Evolutionary conservation across 2,329 filamentous ascomycete species (phyloP).

Genomic region (Neonectria punicea): DNA sequence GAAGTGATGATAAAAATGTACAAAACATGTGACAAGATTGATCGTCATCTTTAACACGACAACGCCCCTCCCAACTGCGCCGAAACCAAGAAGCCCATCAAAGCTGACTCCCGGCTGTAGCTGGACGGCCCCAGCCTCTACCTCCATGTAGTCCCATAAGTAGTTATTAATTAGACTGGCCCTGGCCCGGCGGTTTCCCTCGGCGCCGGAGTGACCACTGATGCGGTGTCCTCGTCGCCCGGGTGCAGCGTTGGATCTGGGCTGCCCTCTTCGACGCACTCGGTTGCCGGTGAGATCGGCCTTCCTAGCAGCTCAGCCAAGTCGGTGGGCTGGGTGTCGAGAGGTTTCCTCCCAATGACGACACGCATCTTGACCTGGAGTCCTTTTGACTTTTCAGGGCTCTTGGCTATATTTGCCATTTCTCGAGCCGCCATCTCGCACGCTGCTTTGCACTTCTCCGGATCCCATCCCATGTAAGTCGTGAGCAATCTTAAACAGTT

Average conservation of each 20-base stretch:
- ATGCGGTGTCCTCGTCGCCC: slow-evolving; percentile 28
- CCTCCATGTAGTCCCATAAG: neutral
- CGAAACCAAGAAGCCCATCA: slow-evolving; percentile 24
- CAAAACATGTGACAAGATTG: slow-evolving; percentile 28
- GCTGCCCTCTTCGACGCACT: slow-evolving; percentile 34
- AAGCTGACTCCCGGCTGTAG: slow-evolving; percentile 22
- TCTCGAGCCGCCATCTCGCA: slow-evolving; percentile 61
- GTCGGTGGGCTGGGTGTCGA: slow-evolving; percentile 39
- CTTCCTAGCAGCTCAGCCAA: slow-evolving; percentile 30
- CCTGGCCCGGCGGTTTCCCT: slow-evolving; percentile 14
- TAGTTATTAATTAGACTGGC: slow-evolving; percentile 16
- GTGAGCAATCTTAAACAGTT: slow-evolving; percentile 62
- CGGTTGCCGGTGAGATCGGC: slow-evolving; percentile 32
- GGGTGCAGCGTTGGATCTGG: slow-evolving; percentile 40
- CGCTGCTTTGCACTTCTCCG: slow-evolving; percentile 57
- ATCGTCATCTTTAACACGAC: slow-evolving; percentile 37
- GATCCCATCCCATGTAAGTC: slow-evolving; percentile 62
- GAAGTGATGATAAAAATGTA: slow-evolving; percentile 32
- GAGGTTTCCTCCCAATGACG: slow-evolving; percentile 62
- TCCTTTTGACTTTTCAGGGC: slow-evolving; percentile 54
- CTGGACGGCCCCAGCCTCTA: slow-evolving; percentile 8
- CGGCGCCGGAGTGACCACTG: neutral
- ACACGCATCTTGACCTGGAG: slow-evolving; percentile 61
- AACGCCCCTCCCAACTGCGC: slow-evolving; percentile 38
- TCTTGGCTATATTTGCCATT: slow-evolving; percentile 59